Conservation (phyloP, 441 rosid genomes). For the Populus trichocarpa region DNA sequence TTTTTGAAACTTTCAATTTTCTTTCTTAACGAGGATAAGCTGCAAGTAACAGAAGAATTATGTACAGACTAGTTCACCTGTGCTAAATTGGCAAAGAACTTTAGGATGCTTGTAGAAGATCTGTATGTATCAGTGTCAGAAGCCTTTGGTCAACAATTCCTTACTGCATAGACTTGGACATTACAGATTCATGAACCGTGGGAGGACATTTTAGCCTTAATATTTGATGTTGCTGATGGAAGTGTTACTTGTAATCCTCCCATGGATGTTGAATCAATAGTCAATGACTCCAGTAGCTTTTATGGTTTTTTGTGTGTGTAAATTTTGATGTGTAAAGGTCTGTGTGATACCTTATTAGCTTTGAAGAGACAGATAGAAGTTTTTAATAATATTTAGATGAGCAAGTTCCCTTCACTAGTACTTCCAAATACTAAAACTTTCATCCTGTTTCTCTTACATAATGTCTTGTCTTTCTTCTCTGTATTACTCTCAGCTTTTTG, state of each 20-base stretch:
- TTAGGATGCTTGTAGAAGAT: too few relatives aligned
- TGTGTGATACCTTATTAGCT: neutral
- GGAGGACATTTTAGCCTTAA: neutral
- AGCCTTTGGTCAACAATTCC: too few relatives aligned
- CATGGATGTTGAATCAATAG: too few relatives aligned
- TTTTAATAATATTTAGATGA: neutral
- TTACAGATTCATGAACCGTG: too few relatives aligned
- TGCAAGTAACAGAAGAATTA: neutral
- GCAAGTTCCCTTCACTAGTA: neutral
- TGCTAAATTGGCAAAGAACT: too few relatives aligned
- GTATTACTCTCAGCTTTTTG: constrained; percentile 59
- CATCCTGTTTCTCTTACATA: neutral
- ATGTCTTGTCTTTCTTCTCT: neutral
- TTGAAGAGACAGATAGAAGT: neutral
- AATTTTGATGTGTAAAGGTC: too few relatives aligned
- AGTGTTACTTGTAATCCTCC: neutral
- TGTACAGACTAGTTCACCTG: neutral
- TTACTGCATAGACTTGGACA: too few relatives aligned
- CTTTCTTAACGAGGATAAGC: neutral
- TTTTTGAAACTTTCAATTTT: neutral
- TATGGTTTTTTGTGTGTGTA: too few relatives aligned
- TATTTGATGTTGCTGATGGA: neutral
- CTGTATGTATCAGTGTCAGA: too few relatives aligned
- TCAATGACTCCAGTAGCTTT: neutral
- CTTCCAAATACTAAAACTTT: neutral